Evolutionary conservation across 768 basidiomycete species (phyloP).

Genomic region (Lyophyllum shimeji): DNA sequence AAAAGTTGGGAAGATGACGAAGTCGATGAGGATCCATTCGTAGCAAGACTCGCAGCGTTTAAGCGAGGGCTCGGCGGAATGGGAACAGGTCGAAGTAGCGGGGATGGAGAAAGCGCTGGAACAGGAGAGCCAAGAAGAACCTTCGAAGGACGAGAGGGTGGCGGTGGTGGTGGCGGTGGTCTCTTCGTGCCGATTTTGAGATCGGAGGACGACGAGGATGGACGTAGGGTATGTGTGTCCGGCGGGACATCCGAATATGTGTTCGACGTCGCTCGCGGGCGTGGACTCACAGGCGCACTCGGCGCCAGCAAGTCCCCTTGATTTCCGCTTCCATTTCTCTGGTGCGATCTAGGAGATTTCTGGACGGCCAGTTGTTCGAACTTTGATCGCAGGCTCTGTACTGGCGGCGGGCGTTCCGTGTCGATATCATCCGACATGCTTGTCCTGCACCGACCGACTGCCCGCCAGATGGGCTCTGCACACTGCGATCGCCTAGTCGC

Average conservation of each 20-base stretch:
- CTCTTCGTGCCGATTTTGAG: slow-evolving; percentile 43
- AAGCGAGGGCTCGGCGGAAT: slow-evolving; percentile 27
- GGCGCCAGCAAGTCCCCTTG: slow-evolving; percentile 20
- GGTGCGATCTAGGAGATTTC: slow-evolving; percentile 8
- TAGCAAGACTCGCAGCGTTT: slow-evolving; percentile 12
- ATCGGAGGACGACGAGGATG: slow-evolving; percentile 57
- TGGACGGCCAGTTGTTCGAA: slow-evolving; percentile 64
- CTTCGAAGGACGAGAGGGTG: slow-evolving; percentile 35
- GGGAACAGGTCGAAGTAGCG: slow-evolving; percentile 53
- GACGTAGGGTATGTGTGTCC: slow-evolving; percentile 35
- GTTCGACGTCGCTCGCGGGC: slow-evolving; percentile 37
- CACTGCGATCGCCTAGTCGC: neutral
- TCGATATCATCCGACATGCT: slow-evolving; percentile 39
- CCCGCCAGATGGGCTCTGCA: neutral
- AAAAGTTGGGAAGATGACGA: slow-evolving; percentile 16
- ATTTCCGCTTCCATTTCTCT: slow-evolving; percentile 2
- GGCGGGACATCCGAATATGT: slow-evolving; percentile 27
- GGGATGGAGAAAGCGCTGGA: slow-evolving; percentile 44
- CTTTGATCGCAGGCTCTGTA: slow-evolving; percentile 65
- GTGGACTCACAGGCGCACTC: slow-evolving; percentile 32
- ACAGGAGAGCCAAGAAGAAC: slow-evolving; percentile 35
- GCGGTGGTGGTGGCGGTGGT: slow-evolving; percentile 62
- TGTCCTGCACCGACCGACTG: neutral
- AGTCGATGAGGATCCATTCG: slow-evolving; percentile 1
- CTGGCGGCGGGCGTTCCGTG: slow-evolving; percentile 56